Conservation (phyloP, 768 basidiomycete genomes). For the Dacryopinax spathularia region DNA sequence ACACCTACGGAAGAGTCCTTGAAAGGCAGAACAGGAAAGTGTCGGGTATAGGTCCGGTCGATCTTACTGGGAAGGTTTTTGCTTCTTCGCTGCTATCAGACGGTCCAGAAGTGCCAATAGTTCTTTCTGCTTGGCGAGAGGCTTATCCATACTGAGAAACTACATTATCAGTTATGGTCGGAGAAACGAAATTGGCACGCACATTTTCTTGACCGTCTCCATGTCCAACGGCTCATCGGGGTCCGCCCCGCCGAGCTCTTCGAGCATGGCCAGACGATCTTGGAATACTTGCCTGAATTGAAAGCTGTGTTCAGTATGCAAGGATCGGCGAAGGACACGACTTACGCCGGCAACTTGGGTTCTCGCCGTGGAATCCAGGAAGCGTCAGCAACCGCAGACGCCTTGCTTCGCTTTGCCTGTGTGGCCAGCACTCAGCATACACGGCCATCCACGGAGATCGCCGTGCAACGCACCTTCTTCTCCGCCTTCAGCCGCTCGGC, state of each 20-base stretch:
- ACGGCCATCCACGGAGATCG: neutral
- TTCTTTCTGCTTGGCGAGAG: neutral
- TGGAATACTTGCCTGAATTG: neutral
- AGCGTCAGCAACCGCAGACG: neutral
- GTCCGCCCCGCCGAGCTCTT: neutral
- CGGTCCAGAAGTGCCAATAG: neutral
- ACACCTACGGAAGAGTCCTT: too few relatives aligned
- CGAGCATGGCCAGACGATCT: neutral
- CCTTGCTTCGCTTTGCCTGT: neutral
- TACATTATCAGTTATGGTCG: neutral
- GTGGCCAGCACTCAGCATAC: neutral
- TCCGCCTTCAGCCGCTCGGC: neutral
- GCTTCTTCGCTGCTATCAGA: neutral
- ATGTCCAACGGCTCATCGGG: neutral
- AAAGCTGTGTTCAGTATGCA: neutral
- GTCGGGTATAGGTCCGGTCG: too few relatives aligned
- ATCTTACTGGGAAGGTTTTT: neutral
- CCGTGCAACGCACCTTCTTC: neutral
- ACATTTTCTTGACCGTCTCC: conserved; percentile 1
- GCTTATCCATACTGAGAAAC: neutral
- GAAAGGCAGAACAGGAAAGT: too few relatives aligned
- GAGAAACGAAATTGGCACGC: neutral
- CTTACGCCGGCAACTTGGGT: neutral
- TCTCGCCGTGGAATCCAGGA: neutral
- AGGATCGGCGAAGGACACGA: neutral